Conservation (phyloP, 768 basidiomycete species). For the Pisolithus orientalis region DNA sequence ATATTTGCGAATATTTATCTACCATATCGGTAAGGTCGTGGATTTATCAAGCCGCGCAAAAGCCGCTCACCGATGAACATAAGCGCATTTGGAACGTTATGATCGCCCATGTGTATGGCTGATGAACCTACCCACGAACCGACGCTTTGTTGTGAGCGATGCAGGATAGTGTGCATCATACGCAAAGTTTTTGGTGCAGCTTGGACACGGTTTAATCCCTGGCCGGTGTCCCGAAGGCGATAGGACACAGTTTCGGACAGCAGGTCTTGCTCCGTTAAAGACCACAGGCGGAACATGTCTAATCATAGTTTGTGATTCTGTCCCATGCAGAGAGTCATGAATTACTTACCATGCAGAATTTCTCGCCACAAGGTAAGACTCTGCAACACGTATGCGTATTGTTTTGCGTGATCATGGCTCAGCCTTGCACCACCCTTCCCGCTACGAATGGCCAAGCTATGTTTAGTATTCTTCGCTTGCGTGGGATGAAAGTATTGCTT, state of each 20-base stretch:
- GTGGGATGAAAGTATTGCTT: conserved; percentile 75
- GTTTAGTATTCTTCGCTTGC: conserved; percentile 54
- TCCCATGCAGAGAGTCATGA: not conserved
- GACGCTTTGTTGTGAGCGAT: conserved; percentile 75
- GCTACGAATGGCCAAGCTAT: conserved; percentile 72
- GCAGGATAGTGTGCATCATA: conserved; percentile 83
- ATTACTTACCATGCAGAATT: conserved; percentile 64
- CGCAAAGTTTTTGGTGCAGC: conserved; percentile 83
- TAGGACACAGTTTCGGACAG: conserved; percentile 71
- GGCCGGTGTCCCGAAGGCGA: conserved; percentile 82
- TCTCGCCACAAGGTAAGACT: conserved; percentile 85
- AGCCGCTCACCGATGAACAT: conserved; percentile 64
- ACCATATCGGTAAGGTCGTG: not conserved
- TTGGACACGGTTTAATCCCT: conserved; percentile 87
- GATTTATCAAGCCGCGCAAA: not conserved
- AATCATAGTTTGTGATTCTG: conserved; percentile 1
- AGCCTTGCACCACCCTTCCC: conserved; percentile 76
- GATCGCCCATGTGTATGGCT: conserved; percentile 88
- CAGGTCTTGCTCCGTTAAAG: conserved; percentile 72
- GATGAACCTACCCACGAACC: conserved; percentile 83
- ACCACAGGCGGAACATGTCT: conserved; percentile 91
- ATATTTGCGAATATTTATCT: conserved; percentile 90
- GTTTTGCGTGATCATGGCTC: conserved; percentile 79
- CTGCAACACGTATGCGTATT: conserved; percentile 82
- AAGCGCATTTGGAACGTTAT: conserved; percentile 53